These are phyloP conservation scores for Spergularia bocconei DNA, from an alignment of 148 eudicot species.

Conservation along the genomic window DNA sequence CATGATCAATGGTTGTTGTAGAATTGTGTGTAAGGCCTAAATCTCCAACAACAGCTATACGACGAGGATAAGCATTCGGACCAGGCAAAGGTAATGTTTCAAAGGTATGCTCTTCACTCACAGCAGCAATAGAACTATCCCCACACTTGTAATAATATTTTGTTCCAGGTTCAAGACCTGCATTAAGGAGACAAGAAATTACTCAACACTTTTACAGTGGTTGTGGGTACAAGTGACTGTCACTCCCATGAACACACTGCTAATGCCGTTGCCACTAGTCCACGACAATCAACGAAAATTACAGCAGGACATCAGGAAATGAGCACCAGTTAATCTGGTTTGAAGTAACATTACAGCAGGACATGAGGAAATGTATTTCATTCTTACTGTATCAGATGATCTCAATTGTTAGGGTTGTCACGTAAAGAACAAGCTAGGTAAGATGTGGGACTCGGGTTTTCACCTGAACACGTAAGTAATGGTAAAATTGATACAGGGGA, in stretches of 20 bases:
- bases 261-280: too few species aligned
- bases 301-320: neutral
- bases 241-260: too few species aligned
- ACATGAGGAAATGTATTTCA: neutral
- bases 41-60: slow-evolving; percentile 82
- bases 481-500: too few species aligned
- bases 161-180: slow-evolving; percentile 79
- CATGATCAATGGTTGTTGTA: slow-evolving; percentile 81
- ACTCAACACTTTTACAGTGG: neutral
- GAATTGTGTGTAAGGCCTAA: slow-evolving; percentile 85
- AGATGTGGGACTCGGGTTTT: too few species aligned
- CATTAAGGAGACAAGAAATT: slow-evolving; percentile 14
- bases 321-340: too few species aligned
- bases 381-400: too few species aligned
- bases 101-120: slow-evolving; percentile 69
- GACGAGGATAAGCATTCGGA: slow-evolving; percentile 54
- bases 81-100: slow-evolving; percentile 63
- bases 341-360: neutral
- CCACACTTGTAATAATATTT: slow-evolving; percentile 87
- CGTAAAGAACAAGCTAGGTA: too few species aligned
- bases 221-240: too few species aligned
- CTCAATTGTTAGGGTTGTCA: too few species aligned
- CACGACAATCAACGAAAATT: neutral
- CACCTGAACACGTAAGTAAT: too few species aligned
- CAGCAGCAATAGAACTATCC: slow-evolving; percentile 62